phyloP scores from a whole-genome alignment of 257 asterid genomes.

The Dorcoceras hygrometricum region DNA sequence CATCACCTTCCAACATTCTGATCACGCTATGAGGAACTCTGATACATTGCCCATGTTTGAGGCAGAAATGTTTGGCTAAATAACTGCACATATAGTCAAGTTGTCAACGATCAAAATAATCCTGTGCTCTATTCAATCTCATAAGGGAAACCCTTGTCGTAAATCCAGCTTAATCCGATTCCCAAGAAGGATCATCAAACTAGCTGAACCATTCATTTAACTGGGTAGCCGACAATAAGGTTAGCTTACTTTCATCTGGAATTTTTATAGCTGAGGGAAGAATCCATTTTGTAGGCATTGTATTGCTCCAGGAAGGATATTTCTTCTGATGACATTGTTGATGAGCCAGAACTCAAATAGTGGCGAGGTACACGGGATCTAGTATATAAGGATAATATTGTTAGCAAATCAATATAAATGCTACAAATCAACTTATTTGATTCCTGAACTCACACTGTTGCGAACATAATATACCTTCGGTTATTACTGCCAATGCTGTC shows the following conservation, averaged over 20 bases:
- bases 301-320: slow-evolving; percentile 51
- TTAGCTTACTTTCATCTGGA: slow-evolving; percentile 25
- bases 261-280: slow-evolving; percentile 24
- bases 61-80: neutral
- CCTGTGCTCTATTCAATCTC: slow-evolving; percentile 4
- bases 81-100: neutral
- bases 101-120: neutral
- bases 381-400: slow-evolving; percentile 23
- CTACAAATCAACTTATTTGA: neutral
- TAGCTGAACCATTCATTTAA: neutral
- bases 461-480: slow-evolving; percentile 45
- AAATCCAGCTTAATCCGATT: neutral
- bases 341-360: slow-evolving; percentile 70
- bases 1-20: neutral
- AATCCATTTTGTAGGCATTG: slow-evolving; percentile 35
- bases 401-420: slow-evolving; percentile 19
- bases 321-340: slow-evolving; percentile 62
- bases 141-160: neutral
- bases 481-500: slow-evolving; percentile 34
- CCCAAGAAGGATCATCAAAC: neutral
- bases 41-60: neutral
- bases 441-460: slow-evolving; percentile 17
- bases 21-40: neutral
- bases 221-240: slow-evolving; percentile 12
- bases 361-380: slow-evolving; percentile 63